Evolutionary conservation across 257 asterid genomes (phyloP).

Genomic region (Primulina eburnea): DNA sequence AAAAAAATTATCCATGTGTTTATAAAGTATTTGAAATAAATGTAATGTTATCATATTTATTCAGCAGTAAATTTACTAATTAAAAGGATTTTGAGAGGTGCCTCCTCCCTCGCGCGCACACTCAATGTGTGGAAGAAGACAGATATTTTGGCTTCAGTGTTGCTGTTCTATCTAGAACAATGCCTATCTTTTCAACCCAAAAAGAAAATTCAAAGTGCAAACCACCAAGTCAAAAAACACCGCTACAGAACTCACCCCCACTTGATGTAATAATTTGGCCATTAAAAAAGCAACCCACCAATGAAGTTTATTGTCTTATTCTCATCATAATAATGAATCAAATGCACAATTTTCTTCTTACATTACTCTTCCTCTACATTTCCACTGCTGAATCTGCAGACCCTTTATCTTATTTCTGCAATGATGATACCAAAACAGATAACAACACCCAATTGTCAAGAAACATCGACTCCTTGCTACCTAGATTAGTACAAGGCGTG

Average conservation of each 20-base stretch:
- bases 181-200: background rate
- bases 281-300: background rate
- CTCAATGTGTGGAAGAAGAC: no score
- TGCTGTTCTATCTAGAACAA: background rate
- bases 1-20: no score
- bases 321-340: conserved; percentile 32
- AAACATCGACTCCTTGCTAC: conserved; percentile 38
- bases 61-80: no score
- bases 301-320: background rate
- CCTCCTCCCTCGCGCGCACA: no score
- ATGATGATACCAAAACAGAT: conserved; percentile 16
- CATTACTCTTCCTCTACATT: conserved; percentile 23
- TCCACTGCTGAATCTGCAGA: conserved; percentile 45
- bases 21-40: no score
- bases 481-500: conserved; percentile 40
- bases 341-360: conserved; percentile 23
- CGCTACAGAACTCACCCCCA: background rate
- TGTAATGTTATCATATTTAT: no score
- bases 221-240: background rate
- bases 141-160: no score
- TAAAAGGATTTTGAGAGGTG: no score
- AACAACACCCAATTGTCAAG: conserved; percentile 26
- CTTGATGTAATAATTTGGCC: background rate
- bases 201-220: background rate
- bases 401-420: conserved; percentile 43